Evolutionary conservation across 768 basidiomycete species (phyloP).

Genomic region (Kwoniella sp.): DNA sequence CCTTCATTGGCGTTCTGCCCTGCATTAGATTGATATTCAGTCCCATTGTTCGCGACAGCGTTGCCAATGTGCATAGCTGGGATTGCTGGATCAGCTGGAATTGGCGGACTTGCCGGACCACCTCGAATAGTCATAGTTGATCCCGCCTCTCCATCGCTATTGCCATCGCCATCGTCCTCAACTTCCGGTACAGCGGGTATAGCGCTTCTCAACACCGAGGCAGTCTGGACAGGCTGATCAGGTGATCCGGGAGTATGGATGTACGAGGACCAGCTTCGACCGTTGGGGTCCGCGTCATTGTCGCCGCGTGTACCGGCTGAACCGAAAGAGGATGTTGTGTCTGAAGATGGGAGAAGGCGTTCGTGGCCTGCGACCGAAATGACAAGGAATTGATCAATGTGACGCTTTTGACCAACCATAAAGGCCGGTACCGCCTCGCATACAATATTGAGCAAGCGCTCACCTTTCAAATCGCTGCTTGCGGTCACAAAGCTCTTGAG

Average conservation of each 20-base stretch:
- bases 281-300: neutral
- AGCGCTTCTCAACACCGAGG: slow-evolving; percentile 25
- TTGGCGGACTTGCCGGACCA: slow-evolving; percentile 4
- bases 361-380: slow-evolving; percentile 47
- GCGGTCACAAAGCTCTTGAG: slow-evolving; percentile 44
- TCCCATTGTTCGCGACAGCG: no score
- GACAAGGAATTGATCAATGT: slow-evolving; percentile 4
- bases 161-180: neutral
- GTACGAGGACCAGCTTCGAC: slow-evolving; percentile 22
- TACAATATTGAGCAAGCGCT: no score
- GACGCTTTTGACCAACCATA: no score
- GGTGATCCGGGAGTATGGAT: slow-evolving; percentile 5
- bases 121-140: slow-evolving; percentile 27
- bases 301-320: slow-evolving; percentile 5
- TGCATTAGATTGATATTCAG: neutral
- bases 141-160: neutral
- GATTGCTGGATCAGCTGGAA: no score
- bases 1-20: neutral
- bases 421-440: no score
- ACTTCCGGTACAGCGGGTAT: slow-evolving; percentile 8
- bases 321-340: slow-evolving; percentile 19
- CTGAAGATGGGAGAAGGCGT: slow-evolving; percentile 25
- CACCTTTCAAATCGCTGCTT: slow-evolving; percentile 46
- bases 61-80: no score
- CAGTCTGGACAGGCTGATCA: slow-evolving; percentile 20